These are phyloP conservation scores for Kandelia obovata DNA, from an alignment of 345 rosid genomes.

Conservation along the genomic window DNA sequence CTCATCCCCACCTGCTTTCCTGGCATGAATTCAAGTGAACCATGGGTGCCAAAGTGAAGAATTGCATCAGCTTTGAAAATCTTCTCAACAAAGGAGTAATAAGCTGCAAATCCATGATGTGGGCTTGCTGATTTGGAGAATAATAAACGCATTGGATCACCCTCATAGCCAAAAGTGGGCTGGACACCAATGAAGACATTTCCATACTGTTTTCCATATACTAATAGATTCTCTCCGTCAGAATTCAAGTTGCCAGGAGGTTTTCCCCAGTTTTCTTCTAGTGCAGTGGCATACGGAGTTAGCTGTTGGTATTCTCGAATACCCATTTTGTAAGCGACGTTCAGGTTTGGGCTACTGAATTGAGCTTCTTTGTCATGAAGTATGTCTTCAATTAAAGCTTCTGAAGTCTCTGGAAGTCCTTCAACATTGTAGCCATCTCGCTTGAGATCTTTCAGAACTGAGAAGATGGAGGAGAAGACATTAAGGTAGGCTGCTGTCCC, in stretches of 20 bases:
- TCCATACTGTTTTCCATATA: conserved; percentile 87
- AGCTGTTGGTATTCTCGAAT: conserved; percentile 77
- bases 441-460: conserved; percentile 76
- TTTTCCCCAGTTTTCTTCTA: conserved; percentile 99
- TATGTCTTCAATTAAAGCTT: conserved; percentile 79
- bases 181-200: conserved; percentile 96
- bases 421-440: conserved; percentile 85
- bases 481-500: conserved; percentile 96
- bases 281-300: conserved; percentile 73
- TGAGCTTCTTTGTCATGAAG: conserved; percentile 98
- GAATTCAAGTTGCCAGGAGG: conserved; percentile 95
- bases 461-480: conserved; percentile 89
- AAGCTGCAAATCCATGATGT: conserved; percentile 97
- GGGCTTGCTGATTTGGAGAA: conserved; percentile 99
- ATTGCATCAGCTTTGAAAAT: conserved; percentile 94
- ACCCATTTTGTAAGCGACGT: conserved; percentile 88
- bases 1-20: conserved; percentile 99
- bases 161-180: conserved; percentile 98
- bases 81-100: conserved; percentile 90
- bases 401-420: conserved; percentile 93
- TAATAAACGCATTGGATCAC: conserved; percentile 94
- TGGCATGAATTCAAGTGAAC: conserved; percentile 97
- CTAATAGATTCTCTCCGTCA: conserved; percentile 89
- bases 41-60: conserved; percentile 98
- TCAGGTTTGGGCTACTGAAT: conserved; percentile 93